phyloP scores from a whole-genome alignment of 495 filamentous ascomycete genomes.

The Oidiodendron maius region DNA sequence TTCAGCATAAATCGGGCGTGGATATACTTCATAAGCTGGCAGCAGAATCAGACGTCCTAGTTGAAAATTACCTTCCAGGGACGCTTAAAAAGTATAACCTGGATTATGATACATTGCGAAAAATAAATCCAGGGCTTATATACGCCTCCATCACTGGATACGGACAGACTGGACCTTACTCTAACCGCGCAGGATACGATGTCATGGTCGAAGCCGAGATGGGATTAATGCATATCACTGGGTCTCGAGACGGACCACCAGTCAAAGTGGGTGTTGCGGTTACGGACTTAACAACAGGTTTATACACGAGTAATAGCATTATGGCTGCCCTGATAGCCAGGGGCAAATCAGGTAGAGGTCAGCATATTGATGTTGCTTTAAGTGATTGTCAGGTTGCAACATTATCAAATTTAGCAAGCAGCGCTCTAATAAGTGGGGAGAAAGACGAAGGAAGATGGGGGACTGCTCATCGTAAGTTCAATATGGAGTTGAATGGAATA shows the following conservation, averaged over 20 bases:
- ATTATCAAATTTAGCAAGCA: conserved; percentile 87
- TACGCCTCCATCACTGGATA: conserved; percentile 62
- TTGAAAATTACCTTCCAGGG: conserved; percentile 94
- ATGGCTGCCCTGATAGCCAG: conserved; percentile 86
- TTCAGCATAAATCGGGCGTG: conserved; percentile 75
- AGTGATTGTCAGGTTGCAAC: conserved; percentile 95
- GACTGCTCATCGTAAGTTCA: conserved; percentile 79
- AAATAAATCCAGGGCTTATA: conserved; percentile 74
- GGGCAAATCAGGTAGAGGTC: conserved; percentile 62
- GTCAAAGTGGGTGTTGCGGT: conserved; percentile 98
- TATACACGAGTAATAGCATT: conserved; percentile 96
- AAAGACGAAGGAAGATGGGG: conserved; percentile 88
- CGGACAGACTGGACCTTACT: conserved; percentile 91
- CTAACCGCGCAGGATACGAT: conserved; percentile 86
- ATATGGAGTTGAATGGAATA: not conserved
- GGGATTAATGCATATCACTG: conserved; percentile 97
- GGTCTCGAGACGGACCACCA: conserved; percentile 76
- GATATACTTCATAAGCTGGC: conserved; percentile 81
- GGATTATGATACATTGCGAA: conserved; percentile 72
- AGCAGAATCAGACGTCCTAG: conserved; percentile 81
- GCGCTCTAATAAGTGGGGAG: conserved; percentile 81
- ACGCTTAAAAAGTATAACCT: conserved; percentile 86
- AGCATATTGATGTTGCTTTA: conserved; percentile 86
- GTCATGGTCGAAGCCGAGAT: conserved; percentile 99
- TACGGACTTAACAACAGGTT: conserved; percentile 88